Evolutionary conservation across 345 rosid species (phyloP).

Genomic region (Aquilaria malaccensis): DNA sequence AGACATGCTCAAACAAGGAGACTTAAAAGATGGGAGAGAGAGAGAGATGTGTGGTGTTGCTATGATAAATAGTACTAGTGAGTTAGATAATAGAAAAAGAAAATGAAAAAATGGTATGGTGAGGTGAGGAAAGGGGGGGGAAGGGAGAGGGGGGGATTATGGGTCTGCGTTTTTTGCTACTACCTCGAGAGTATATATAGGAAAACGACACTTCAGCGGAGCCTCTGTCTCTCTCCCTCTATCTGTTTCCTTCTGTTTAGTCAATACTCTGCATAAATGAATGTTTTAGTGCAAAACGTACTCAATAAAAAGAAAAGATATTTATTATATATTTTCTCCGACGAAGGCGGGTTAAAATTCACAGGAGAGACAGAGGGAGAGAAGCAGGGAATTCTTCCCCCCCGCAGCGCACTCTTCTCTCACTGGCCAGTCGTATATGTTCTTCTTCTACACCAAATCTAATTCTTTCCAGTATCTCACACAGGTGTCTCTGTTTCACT

Average conservation of each 20-base stretch:
- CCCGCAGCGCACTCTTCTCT: slow-evolving; percentile 10
- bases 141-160: slow-evolving; percentile 6
- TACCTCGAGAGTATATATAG: slow-evolving; percentile 45
- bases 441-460: too few relatives aligned
- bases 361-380: background rate
- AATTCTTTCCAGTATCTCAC: background rate
- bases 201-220: slow-evolving; percentile 44
- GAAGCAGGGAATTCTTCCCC: slow-evolving; percentile 10
- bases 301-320: too few relatives aligned
- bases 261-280: slow-evolving; percentile 16
- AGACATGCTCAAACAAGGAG: slow-evolving; percentile 5
- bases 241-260: slow-evolving; percentile 14
- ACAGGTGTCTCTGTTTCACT: slow-evolving; percentile 1
- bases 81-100: background rate
- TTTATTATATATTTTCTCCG: slow-evolving; percentile 2
- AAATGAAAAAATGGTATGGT: background rate
- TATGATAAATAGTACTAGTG: background rate
- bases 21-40: background rate
- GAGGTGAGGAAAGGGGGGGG: background rate
- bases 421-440: slow-evolving; percentile 1
- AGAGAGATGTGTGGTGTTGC: slow-evolving; percentile 22
- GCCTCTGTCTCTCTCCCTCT: slow-evolving; percentile 13
- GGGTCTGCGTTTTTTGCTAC: slow-evolving; percentile 13
- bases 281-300: background rate
- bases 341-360: slow-evolving; percentile 14